These are phyloP conservation scores for Aspergillus ellipticus DNA, from an alignment of 495 filamentous ascomycete genomes.

Conservation along the genomic window DNA sequence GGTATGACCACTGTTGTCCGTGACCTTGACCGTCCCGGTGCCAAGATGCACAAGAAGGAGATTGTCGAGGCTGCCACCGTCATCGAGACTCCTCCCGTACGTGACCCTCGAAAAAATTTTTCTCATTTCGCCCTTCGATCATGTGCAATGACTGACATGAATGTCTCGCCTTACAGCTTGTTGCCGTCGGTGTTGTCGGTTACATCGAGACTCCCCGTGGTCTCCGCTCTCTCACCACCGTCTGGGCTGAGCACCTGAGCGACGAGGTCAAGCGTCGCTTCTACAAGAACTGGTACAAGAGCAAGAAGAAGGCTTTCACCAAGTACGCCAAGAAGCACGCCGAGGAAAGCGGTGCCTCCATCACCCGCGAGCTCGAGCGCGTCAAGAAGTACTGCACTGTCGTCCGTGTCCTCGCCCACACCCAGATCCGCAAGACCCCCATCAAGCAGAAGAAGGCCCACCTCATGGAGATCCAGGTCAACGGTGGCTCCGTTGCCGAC, in stretches of 20 bases:
- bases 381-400: conserved; percentile 99
- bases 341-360: conserved; percentile 78
- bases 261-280: conserved; percentile 99
- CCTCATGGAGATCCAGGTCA: conserved; percentile 99
- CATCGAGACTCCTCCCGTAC: conserved; percentile 99
- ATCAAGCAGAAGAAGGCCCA: conserved; percentile 99
- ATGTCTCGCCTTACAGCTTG: conserved; percentile 63
- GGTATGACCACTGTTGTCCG: conserved; percentile 99
- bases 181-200: conserved; percentile 98
- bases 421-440: conserved; percentile 97
- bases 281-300: conserved; percentile 99
- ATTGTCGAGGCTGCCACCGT: conserved; percentile 98
- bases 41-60: conserved; percentile 99
- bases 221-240: conserved; percentile 97
- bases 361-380: conserved; percentile 96
- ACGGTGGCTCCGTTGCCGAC: conserved; percentile 88
- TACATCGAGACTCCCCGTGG: conserved; percentile 99
- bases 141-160: neutral
- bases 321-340: conserved; percentile 99
- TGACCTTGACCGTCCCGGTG: conserved; percentile 98
- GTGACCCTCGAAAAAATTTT: conserved; percentile 29
- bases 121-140: neutral
- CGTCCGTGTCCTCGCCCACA: conserved; percentile 98
- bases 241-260: conserved; percentile 98
- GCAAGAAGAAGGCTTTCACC: conserved; percentile 99